Percentiles rank a stretch among this genome's conserved stretches.
These are phyloP conservation scores for Neofusicoccum laricinum DNA, from an alignment of 2,329 filamentous ascomycete species.

Conservation along the genomic window DNA sequence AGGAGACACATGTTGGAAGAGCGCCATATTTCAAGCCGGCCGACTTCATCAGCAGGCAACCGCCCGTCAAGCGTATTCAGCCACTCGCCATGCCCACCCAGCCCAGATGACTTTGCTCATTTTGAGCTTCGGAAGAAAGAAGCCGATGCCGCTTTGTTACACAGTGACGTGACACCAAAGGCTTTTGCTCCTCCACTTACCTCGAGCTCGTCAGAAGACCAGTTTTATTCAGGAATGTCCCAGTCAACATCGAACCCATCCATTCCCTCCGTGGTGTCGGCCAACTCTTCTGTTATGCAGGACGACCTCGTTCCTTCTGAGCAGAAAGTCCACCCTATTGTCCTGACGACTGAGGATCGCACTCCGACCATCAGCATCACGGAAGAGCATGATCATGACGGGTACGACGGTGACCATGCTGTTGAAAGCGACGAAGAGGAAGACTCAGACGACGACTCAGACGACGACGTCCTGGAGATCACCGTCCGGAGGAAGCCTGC, in stretches of 20 bases:
- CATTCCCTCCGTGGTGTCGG: constrained; percentile 50
- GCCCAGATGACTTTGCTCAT: constrained; percentile 43
- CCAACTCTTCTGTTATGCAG: constrained; percentile 43
- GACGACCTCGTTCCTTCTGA: constrained; percentile 28
- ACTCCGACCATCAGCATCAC: background rate
- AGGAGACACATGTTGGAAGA: constrained; percentile 34
- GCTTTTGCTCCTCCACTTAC: constrained; percentile 20
- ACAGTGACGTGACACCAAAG: constrained; percentile 5
- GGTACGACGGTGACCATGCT: constrained; percentile 39
- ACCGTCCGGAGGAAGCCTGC: constrained; percentile 19
- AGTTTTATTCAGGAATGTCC: constrained; percentile 46
- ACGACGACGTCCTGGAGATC: constrained; percentile 38
- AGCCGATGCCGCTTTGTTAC: background rate
- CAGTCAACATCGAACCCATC: constrained; percentile 51
- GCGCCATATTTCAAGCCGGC: constrained; percentile 20
- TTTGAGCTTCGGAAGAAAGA: constrained; percentile 2
- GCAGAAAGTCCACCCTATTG: background rate
- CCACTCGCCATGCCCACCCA: constrained; percentile 43
- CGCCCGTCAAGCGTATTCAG: constrained; percentile 27
- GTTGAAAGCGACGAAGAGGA: constrained; percentile 41
- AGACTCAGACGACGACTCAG: constrained; percentile 37
- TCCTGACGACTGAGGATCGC: background rate
- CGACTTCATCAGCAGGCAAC: constrained; percentile 1
- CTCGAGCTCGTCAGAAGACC: constrained; percentile 49
- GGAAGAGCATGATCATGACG: constrained; percentile 28